Evolutionary conservation across 768 basidiomycete genomes (phyloP), one percentile per base, ranked within the genome.

Genomic region (Clavaria fumosa): DNA sequence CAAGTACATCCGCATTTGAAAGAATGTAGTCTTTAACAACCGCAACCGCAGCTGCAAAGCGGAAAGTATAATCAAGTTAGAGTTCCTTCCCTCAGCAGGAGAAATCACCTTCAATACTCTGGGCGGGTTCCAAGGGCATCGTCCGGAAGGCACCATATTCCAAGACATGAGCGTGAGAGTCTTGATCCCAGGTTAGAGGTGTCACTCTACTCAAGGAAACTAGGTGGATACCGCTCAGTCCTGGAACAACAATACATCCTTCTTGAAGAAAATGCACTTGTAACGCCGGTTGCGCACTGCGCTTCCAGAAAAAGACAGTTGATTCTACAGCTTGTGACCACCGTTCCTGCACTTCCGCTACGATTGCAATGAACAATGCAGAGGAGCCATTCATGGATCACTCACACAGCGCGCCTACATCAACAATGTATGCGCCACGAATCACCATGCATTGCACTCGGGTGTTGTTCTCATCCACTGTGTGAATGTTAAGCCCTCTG

Each of bases 151-250:
- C 75, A 9, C 84, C 84, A 49, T 84, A 83, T 53, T 82, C 79
- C 2, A 88, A 61, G 23, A 81, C 70, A 48, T 88, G 83, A 0
- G 63, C 76, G 56, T 86, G 83, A 3, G 82, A 78, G 56, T 86
- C 83, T 80, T 46, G n/a, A 23, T 38, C 6, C 2, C 3, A 26
- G 26, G 33, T 31, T 40, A 33, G 40, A 38, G 15, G 22, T 27
- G 7, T 41, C 32, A 20, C 14, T 46, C 17, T 43, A 37, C 37
- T 43, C 24, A 34, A 18, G 38, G 34, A 26, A 22, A 34, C 34
- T 17, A 24, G 31, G 23, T 21, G 59, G 71, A 47, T 45, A 79
- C 78, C 79, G 51, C 67, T 77, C 39, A 85, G 51, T 1, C 82
- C 82, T 9, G 82, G 83, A 31, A 83, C 66, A 31, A 82, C 55